Conservation (phyloP, 2,329 filamentous ascomycete species). For the Sporothrix sp. region DNA sequence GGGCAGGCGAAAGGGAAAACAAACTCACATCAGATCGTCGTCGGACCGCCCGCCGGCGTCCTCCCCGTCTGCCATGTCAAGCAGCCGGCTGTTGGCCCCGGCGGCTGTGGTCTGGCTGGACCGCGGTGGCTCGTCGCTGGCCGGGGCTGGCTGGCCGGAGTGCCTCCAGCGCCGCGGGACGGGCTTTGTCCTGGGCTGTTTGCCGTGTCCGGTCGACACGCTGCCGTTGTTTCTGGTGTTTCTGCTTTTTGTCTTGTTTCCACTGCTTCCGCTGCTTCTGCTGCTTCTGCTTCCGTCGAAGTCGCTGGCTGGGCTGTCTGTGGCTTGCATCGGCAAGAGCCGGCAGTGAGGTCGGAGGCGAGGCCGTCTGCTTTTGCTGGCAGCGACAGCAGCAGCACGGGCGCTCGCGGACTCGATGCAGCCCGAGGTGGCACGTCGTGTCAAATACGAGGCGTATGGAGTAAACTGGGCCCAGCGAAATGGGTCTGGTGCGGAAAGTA, state of each 20-base stretch:
- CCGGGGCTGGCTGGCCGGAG: not conserved
- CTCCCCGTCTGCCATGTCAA: constrained; percentile 3
- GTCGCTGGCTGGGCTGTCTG: constrained; percentile 7
- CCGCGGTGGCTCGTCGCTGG: not conserved
- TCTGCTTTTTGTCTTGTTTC: too few relatives aligned
- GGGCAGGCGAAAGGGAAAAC: not conserved
- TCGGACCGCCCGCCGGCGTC: constrained; percentile 3
- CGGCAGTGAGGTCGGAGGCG: too few relatives aligned
- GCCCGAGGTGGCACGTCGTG: too few relatives aligned
- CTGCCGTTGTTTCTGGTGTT: too few relatives aligned
- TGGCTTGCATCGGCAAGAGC: too few relatives aligned
- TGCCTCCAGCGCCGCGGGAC: constrained; percentile 5
- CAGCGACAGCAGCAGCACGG: too few relatives aligned
- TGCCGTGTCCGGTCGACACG: not conserved
- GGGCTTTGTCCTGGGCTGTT: not conserved
- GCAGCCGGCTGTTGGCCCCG: constrained; percentile 4
- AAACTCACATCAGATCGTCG: constrained; percentile 8
- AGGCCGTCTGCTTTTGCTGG: too few relatives aligned
- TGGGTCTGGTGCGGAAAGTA: not conserved
- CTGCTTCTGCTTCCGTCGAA: too few relatives aligned
- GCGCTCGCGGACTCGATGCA: too few relatives aligned
- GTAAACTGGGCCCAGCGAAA: constrained; percentile 1
- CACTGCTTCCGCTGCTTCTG: too few relatives aligned
- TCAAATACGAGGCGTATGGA: too few relatives aligned
- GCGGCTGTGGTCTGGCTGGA: not conserved